phyloP scores from a whole-genome alignment of 139 green algal species.

The Haematococcus sp. region DNA sequence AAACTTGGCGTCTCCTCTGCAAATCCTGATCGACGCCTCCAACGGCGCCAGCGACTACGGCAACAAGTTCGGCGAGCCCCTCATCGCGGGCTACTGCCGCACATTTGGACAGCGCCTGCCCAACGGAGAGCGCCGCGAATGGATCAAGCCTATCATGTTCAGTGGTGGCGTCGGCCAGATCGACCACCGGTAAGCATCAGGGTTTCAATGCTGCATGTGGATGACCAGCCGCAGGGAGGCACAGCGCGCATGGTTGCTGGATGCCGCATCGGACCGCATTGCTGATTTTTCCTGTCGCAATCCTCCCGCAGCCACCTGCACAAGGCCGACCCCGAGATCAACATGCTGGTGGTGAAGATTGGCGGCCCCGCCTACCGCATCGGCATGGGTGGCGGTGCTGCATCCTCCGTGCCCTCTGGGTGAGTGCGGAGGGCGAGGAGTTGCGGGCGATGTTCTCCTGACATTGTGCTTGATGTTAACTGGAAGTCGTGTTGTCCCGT shows the following conservation, averaged over 20 bases:
- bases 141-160: conserved; percentile 99
- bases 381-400: conserved; percentile 96
- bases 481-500: conserved; percentile 8
- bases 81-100: conserved; percentile 92
- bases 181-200: conserved; percentile 55
- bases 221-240: background rate
- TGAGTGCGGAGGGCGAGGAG: conserved; percentile 46
- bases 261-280: conserved; percentile 42
- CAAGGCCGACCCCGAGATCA: conserved; percentile 66
- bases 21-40: conserved; percentile 98
- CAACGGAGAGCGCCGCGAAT: conserved; percentile 90
- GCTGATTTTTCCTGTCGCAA: conserved; percentile 15
- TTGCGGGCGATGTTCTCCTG: too few relatives aligned
- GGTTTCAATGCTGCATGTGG: too few relatives aligned
- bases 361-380: conserved; percentile 98
- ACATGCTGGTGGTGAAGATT: conserved; percentile 98
- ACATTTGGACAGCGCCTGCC: conserved; percentile 90
- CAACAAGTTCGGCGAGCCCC: conserved; percentile 99
- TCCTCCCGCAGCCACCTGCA: conserved; percentile 43
- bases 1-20: conserved; percentile 50
- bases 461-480: too few relatives aligned
- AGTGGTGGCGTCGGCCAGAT: conserved; percentile 91
- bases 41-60: conserved; percentile 97
- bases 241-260: too few relatives aligned
- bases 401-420: conserved; percentile 73